phyloP scores from a whole-genome alignment of 805 yeast species.

The Ogataea henricii region DNA sequence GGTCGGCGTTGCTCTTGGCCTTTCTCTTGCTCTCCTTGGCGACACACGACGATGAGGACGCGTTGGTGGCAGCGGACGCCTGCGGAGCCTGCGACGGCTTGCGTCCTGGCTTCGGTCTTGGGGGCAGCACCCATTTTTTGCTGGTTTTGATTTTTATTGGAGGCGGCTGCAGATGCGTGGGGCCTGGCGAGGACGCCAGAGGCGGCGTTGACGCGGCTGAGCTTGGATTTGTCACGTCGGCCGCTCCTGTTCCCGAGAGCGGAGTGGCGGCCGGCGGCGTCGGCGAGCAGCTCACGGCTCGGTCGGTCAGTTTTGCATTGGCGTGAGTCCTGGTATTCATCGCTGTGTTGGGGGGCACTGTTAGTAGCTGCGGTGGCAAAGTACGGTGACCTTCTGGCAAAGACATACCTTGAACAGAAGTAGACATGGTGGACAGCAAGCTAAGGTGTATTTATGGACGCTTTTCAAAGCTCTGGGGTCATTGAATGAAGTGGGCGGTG shows the following conservation, averaged over 20 bases:
- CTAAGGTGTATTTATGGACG: not conserved
- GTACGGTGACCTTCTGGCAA: not conserved
- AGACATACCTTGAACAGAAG: slow-evolving; percentile 5
- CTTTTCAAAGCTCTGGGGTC: slow-evolving; percentile 3
- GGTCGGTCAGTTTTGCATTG: not conserved
- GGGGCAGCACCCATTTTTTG: slow-evolving; percentile 82
- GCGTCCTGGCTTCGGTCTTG: slow-evolving; percentile 76
- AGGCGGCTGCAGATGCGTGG: slow-evolving; percentile 8
- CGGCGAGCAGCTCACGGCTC: slow-evolving; percentile 5
- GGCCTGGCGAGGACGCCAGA: slow-evolving; percentile 14
- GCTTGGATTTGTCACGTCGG: slow-evolving; percentile 11
- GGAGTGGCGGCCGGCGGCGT: slow-evolving; percentile 3
- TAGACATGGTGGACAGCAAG: slow-evolving; percentile 3
- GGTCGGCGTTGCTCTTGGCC: slow-evolving; percentile 2
- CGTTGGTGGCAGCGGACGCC: slow-evolving; percentile 6
- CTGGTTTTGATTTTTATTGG: slow-evolving; percentile 54
- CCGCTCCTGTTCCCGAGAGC: not conserved
- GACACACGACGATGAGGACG: slow-evolving; percentile 1
- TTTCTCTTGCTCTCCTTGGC: slow-evolving; percentile 16
- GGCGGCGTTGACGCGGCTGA: slow-evolving; percentile 15
- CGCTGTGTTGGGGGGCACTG: not conserved
- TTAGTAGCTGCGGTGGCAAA: slow-evolving; percentile 3
- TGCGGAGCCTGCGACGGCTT: slow-evolving; percentile 41
- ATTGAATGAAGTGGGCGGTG: not conserved
- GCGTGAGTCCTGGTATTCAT: slow-evolving; percentile 1